Base-by-base conservation (phyloP, 2,329 filamentous ascomycete genomes). In the Myriangium duriaei region DNA sequence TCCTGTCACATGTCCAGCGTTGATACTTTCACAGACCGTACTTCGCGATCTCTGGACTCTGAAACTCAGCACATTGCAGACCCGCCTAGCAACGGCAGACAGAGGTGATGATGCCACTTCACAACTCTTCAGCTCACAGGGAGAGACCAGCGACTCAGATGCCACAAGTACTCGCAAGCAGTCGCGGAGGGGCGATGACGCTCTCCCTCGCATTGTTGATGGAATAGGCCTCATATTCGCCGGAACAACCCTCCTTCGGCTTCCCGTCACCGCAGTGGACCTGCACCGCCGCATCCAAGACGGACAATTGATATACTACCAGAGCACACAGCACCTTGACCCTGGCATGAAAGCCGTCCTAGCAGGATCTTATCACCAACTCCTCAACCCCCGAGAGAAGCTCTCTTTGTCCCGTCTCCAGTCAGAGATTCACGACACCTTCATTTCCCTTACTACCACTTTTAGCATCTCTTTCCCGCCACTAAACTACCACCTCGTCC, bases 1-100 rank as follows among this genome's bases (percentile, higher is more conserved):
- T 24, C 34, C 32, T 26, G 45, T 31, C 30, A 37, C 21, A n/a
- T n/a, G n/a, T n/a, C n/a, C n/a, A n/a, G n/a, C n/a, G n/a, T n/a
- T n/a, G n/a, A n/a, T n/a, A n/a, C n/a, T n/a, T n/a, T 47, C 34
- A 46, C 16, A 70, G 63, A 50, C 65, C 5, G 67, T 93, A 7
- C 76, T 92, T 4, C 74, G 77, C 42, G 86, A 94, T 54, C 69
- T 98, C 11, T 98, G 91, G 88, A 69, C 79, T 37, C 62, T 95
- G 35, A 74, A 84, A 36, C 64, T 86, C 26, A 67, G 72, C 34
- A 69, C 66, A 32, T 62, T 83, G 21, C 43, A 65, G 55, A 41
- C 59, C 62, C 37, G 59, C 53, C 36, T 39, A 11, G 49, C 51
- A 16, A 42, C 44, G 4, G 48, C 65, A 10, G 56, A 57, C 16